Evolutionary conservation across 805 yeast species (phyloP), one percentile per base, ranked within the genome.

Genomic region (Saccharomycopsis amapae): DNA sequence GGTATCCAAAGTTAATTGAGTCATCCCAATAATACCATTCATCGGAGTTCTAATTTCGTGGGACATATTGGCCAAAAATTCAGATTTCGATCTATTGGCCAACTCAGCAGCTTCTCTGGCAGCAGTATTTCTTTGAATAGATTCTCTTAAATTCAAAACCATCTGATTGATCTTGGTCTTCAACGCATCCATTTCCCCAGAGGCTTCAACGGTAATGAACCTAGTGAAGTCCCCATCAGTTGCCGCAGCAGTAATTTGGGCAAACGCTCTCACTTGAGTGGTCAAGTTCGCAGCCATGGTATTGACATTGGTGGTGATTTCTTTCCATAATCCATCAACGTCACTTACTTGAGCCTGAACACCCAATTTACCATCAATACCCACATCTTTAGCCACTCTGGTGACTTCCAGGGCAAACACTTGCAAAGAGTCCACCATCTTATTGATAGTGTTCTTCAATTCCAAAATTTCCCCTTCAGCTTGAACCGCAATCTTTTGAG

Each of bases 261-360:
- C 95, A 67, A 86, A 86, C 0, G 95, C 95, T 64, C 95, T 76
- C 58, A 86, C 95, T 66, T 86, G 96, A 1, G 94, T 81, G 0
- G 96, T 86, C 61, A 86, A 74, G 61, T 86, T 86, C n/a, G 90
- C 79, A 43, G 96, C 95, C 96, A 86, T 86, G 20, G 90, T 85
- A 60, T 86, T 86, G 53, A 86, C 96, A 64, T 86, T 86, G 17
- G 93, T 84, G 23, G 94, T 86, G 58, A 86, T 86, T 56, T 85
- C 94, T 58, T 83, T 85, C 96, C 96, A 86, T 50, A 85, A 65
- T 2, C 96, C 96, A 62, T 85, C 94, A 19, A 86, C 94, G 66
- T 86, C 95, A 44, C 79, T 76, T 23, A 86, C 95, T 60, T 86
- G 93, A 5, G 95, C 95, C 60, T 85, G 94, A 40, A 85, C 93